A percentile compares a stretch with the other conserved stretches of the same genome.
Evolutionary conservation across 179 eudicot species (phyloP).

Genomic region (Corrigiola litoralis): DNA sequence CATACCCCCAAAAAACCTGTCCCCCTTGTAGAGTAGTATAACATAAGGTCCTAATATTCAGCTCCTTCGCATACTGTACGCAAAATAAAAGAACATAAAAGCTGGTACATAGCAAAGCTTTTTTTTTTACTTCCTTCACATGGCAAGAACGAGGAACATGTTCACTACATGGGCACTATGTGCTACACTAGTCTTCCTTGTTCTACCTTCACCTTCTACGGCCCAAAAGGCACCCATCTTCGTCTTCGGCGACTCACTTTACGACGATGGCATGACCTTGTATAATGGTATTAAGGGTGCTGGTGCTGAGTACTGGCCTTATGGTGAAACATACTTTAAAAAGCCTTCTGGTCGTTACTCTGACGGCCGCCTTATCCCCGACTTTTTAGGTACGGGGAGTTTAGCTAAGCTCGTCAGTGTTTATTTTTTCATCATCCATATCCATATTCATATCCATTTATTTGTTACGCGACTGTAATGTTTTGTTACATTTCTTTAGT

Average conservation of each 20-base stretch:
- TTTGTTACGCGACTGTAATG: background rate
- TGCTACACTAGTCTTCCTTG: background rate
- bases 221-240: conserved; percentile 25
- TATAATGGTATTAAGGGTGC: conserved; percentile 32
- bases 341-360: conserved; percentile 37
- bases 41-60: no score
- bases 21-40: no score
- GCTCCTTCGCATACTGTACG: no score
- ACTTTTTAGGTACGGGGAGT: conserved; percentile 27
- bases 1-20: no score
- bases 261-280: conserved; percentile 43
- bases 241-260: conserved; percentile 51
- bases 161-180: background rate
- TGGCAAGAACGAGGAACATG: background rate
- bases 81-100: no score
- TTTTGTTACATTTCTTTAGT: background rate
- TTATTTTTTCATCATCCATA: no score
- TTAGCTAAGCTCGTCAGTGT: background rate
- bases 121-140: no score
- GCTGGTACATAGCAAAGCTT: no score
- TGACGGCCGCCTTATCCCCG: conserved; percentile 45
- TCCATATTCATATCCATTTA: background rate
- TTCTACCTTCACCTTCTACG: background rate
- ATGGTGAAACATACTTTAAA: conserved; percentile 42
- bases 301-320: conserved; percentile 35